A percentile compares a stretch with the other conserved stretches of the same genome.
Conservation (phyloP, 2,329 filamentous ascomycete genomes). For the Aspergillus thermomutatus region DNA sequence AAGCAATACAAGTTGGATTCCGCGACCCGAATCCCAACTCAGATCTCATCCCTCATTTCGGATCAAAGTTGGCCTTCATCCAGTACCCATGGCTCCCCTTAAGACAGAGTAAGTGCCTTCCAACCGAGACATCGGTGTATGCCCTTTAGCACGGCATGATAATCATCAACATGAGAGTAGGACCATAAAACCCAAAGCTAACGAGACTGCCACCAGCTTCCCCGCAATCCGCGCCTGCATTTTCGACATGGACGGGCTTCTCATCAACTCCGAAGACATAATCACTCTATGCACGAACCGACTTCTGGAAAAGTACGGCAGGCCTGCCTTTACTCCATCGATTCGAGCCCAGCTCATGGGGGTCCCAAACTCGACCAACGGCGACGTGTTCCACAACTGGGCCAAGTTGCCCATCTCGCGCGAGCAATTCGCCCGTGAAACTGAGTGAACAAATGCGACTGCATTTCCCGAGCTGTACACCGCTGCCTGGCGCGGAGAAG, state of each 20-base stretch:
- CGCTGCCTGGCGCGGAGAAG: constrained; percentile 18
- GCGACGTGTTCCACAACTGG: constrained; percentile 30
- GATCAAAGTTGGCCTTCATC: too few species aligned
- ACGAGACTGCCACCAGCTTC: too few species aligned
- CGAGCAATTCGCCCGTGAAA: constrained; percentile 31
- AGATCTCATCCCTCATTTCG: too few species aligned
- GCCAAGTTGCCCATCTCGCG: constrained; percentile 26
- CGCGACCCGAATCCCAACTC: too few species aligned
- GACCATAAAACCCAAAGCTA: too few species aligned
- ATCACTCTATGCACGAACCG: constrained; percentile 19
- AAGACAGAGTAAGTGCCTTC: too few species aligned
- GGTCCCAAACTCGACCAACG: constrained; percentile 19
- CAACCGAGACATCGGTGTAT: too few species aligned
- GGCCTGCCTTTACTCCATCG: constrained; percentile 12
- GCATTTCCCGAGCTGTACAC: constrained; percentile 26
- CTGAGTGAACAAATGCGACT: constrained; percentile 21
- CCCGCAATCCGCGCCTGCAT: constrained; percentile 31
- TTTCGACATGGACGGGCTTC: constrained; percentile 34
- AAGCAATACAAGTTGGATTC: too few species aligned
- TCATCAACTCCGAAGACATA: constrained; percentile 35
- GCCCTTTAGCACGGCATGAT: too few species aligned
- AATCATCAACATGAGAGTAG: too few species aligned
- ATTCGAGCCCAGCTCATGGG: constrained; percentile 24
- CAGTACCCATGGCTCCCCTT: too few species aligned
- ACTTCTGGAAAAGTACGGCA: constrained; percentile 18